A percentile compares a stretch with the other conserved stretches of the same genome.
These are phyloP conservation scores for Russula sp. DNA, from an alignment of 768 basidiomycete species.

Conservation along the genomic window DNA sequence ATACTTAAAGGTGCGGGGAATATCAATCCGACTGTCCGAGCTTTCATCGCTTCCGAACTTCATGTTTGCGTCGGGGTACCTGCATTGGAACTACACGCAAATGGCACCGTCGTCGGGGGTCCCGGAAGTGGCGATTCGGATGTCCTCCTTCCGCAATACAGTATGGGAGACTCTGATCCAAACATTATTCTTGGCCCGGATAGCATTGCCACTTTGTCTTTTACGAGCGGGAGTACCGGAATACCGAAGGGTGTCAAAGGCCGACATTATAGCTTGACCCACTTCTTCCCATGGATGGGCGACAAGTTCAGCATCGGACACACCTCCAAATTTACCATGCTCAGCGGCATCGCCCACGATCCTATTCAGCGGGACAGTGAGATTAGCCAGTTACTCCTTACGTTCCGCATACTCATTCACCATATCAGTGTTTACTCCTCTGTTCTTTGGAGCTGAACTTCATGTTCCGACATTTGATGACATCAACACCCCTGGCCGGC, in stretches of 20 bases:
- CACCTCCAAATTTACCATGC: slow-evolving; percentile 90
- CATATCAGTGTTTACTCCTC: slow-evolving; percentile 84
- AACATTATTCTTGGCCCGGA: slow-evolving; percentile 89
- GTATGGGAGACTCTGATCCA: slow-evolving; percentile 64
- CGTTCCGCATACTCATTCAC: slow-evolving; percentile 1
- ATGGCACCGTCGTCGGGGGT: slow-evolving; percentile 65
- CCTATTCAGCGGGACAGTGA: slow-evolving; percentile 97
- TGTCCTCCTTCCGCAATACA: slow-evolving; percentile 47
- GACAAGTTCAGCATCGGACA: slow-evolving; percentile 69
- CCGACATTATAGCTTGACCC: slow-evolving; percentile 91
- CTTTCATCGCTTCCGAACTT: slow-evolving; percentile 71
- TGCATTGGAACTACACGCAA: slow-evolving; percentile 65
- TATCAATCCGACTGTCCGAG: slow-evolving; percentile 72
- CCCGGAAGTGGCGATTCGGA: slow-evolving; percentile 38
- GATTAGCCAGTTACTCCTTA: slow-evolving; percentile 29
- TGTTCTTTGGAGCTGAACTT: slow-evolving; percentile 93
- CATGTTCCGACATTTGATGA: slow-evolving; percentile 96
- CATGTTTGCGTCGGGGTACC: slow-evolving; percentile 88
- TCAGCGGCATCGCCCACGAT: slow-evolving; percentile 98
- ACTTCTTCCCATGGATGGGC: slow-evolving; percentile 99
- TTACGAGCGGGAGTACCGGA: slow-evolving; percentile 96
- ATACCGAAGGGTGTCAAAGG: slow-evolving; percentile 98
- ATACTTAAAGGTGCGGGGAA: slow-evolving; percentile 85
- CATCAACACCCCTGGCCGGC: slow-evolving; percentile 91
- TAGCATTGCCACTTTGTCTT: slow-evolving; percentile 87